A percentile compares a stretch with the other conserved stretches of the same genome.
Evolutionary conservation across 1,139 yeast genomes (phyloP).

Genomic region (Kodamaea ohmeri): DNA sequence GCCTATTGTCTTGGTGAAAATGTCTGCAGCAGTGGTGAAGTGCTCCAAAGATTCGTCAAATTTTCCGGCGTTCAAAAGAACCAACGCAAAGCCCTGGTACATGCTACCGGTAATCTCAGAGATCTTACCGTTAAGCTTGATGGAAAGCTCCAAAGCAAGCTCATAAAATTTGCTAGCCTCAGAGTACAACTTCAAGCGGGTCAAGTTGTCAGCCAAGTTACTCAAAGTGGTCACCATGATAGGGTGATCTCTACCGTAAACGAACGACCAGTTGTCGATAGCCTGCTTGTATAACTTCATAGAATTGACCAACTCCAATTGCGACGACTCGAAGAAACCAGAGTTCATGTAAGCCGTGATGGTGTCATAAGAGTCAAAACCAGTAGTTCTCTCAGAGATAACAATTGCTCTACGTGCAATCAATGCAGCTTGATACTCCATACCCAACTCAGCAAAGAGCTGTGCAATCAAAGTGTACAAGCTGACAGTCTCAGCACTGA

Average conservation of each 20-base stretch:
- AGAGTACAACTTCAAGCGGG: constrained; percentile 43
- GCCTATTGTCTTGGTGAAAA: constrained; percentile 58
- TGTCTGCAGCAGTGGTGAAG: constrained; percentile 50
- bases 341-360: constrained; percentile 70
- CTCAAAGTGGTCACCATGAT: constrained; percentile 63
- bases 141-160: constrained; percentile 50
- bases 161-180: constrained; percentile 37
- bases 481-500: constrained; percentile 77
- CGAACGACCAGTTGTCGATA: constrained; percentile 52
- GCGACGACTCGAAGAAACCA: constrained; percentile 67
- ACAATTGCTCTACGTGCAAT: constrained; percentile 69
- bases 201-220: constrained; percentile 61
- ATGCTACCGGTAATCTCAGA: constrained; percentile 60
- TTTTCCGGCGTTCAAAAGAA: constrained; percentile 52
- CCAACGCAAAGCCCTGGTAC: constrained; percentile 65
- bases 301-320: constrained; percentile 59
- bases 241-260: constrained; percentile 64
- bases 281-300: constrained; percentile 63
- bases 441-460: constrained; percentile 60
- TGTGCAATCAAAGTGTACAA: constrained; percentile 67
- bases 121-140: constrained; percentile 50
- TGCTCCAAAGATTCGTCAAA: constrained; percentile 54
- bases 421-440: constrained; percentile 59
- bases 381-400: constrained; percentile 75
- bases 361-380: constrained; percentile 78